These are phyloP conservation scores for Suhomyces panamericanus DNA, from an alignment of 1,139 yeast species.

Conservation along the genomic window DNA sequence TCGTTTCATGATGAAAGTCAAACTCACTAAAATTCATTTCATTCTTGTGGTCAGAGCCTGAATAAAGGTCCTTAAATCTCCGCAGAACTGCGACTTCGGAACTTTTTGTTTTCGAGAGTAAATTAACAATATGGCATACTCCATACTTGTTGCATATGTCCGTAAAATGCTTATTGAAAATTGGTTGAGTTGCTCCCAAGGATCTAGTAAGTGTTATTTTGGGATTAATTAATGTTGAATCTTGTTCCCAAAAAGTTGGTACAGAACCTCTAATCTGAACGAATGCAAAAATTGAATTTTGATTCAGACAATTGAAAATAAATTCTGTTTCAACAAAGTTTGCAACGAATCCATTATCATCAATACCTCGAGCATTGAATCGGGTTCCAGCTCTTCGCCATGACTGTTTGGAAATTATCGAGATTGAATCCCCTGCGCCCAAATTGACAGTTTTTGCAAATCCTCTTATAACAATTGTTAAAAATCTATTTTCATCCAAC, in stretches of 20 bases:
- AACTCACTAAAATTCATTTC: constrained; percentile 72
- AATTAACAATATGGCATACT: constrained; percentile 79
- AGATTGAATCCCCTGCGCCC: constrained; percentile 58
- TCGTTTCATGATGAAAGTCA: constrained; percentile 92
- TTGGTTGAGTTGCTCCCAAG: constrained; percentile 87
- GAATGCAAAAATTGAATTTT: constrained; percentile 62
- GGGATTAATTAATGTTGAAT: constrained; percentile 76
- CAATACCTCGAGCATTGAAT: constrained; percentile 90
- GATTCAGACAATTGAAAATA: constrained; percentile 40
- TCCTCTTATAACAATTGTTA: constrained; percentile 92
- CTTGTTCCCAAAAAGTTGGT: constrained; percentile 98
- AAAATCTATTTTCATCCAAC: constrained; percentile 73
- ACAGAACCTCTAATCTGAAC: constrained; percentile 92
- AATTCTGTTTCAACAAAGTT: constrained; percentile 95
- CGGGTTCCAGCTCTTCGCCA: constrained; percentile 97
- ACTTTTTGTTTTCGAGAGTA: constrained; percentile 71
- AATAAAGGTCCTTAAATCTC: constrained; percentile 62
- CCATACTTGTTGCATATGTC: constrained; percentile 75
- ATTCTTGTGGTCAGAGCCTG: constrained; percentile 40
- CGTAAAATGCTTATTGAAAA: constrained; percentile 79
- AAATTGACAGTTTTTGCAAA: constrained; percentile 80
- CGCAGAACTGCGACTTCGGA: constrained; percentile 73
- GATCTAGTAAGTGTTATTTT: constrained; percentile 88
- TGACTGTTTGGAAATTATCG: constrained; percentile 87
- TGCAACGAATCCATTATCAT: constrained; percentile 93